phyloP scores from a whole-genome alignment of 805 yeast species.

The Candida sakaeoensis region DNA sequence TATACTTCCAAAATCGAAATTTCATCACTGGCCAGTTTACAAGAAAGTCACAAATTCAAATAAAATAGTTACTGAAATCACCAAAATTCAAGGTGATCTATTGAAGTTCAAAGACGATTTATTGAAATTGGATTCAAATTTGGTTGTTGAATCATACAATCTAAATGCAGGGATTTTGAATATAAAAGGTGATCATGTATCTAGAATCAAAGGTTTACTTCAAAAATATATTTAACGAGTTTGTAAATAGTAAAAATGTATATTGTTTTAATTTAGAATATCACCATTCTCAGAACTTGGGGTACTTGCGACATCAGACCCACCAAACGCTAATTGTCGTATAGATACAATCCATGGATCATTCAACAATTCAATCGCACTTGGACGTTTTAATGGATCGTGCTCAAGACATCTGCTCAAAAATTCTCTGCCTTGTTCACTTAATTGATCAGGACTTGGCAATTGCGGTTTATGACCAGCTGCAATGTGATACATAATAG shows the following conservation, averaged over 20 bases:
- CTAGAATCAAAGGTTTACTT: conserved; percentile 26
- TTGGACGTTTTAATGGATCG: conserved; percentile 74
- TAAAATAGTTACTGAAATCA: conserved; percentile 68
- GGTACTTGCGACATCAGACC: conserved; percentile 29
- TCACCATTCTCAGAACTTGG: conserved; percentile 24
- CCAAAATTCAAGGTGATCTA: conserved; percentile 67
- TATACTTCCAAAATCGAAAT: conserved; percentile 46
- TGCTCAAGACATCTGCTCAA: conserved; percentile 73
- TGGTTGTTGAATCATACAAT: conserved; percentile 37
- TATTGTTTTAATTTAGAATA: background rate
- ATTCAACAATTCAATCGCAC: conserved; percentile 77
- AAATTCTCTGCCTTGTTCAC: conserved; percentile 68
- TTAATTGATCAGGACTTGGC: conserved; percentile 75
- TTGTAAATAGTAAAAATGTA: background rate
- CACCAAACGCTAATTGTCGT: conserved; percentile 62
- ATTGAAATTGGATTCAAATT: conserved; percentile 44
- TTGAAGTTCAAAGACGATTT: conserved; percentile 65
- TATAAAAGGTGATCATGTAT: conserved; percentile 38
- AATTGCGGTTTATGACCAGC: conserved; percentile 88
- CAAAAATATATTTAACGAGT: conserved; percentile 11
- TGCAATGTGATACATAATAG: conserved; percentile 97
- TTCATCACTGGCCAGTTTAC: conserved; percentile 81
- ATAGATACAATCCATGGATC: conserved; percentile 89
- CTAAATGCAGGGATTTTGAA: conserved; percentile 32
- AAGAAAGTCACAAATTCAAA: conserved; percentile 56